A percentile compares a stretch with the other conserved stretches of the same genome.
These are phyloP conservation scores for Mortierella antarctica DNA, from an alignment of 192 early-diverging fungal genomes.

Conservation along the genomic window DNA sequence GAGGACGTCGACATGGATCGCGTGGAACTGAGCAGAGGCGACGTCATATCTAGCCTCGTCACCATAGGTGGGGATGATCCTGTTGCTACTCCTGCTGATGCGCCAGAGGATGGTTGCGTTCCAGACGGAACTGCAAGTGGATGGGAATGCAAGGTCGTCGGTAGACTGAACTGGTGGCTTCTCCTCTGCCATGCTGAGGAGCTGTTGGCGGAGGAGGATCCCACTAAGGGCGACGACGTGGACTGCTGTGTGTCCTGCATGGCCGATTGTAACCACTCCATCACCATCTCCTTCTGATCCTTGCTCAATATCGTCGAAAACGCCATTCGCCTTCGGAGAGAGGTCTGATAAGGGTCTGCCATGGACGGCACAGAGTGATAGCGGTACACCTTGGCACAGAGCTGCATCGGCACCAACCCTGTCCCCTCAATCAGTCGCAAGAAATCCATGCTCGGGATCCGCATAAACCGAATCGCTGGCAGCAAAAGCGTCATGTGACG, in stretches of 20 bases:
- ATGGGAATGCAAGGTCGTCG: neutral
- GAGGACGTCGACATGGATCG: neutral
- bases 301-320: conserved; percentile 41
- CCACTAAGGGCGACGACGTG: neutral
- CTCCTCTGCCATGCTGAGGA: neutral
- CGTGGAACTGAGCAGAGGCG: too few relatives aligned
- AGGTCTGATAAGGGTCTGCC: conserved; percentile 39
- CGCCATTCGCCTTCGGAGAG: conserved; percentile 37
- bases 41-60: neutral
- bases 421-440: conserved; percentile 43
- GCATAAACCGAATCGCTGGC: conserved; percentile 34
- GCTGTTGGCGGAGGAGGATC: neutral
- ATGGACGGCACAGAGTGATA: conserved; percentile 50
- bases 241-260: neutral
- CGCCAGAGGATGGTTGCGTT: neutral
- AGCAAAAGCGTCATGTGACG: conserved; percentile 21
- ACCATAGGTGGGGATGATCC: neutral
- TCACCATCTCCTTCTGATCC: conserved; percentile 36
- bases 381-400: conserved; percentile 46
- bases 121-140: neutral
- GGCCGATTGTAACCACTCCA: conserved; percentile 26
- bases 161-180: neutral
- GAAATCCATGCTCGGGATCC: conserved; percentile 39
- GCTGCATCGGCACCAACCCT: conserved; percentile 25
- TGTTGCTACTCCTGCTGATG: too few relatives aligned